phyloP scores from a whole-genome alignment of 2,329 filamentous ascomycete genomes.

The Apiospora pterosperma region DNA sequence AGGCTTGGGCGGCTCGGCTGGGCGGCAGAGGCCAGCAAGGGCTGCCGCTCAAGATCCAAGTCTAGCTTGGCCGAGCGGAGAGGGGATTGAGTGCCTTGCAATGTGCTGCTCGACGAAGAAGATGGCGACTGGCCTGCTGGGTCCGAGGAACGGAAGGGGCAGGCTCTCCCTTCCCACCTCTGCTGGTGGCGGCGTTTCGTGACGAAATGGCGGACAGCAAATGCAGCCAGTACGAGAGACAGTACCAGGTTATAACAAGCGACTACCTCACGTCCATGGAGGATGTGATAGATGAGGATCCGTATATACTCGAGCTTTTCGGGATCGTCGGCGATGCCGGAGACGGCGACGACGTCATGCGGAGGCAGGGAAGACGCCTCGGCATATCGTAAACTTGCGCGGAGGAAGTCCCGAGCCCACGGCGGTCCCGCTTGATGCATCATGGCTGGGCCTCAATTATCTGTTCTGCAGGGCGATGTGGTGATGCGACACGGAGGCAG shows the following conservation, averaged over 20 bases:
- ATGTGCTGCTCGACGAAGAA: constrained; percentile 32
- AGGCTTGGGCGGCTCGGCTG: neutral
- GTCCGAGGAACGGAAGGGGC: neutral
- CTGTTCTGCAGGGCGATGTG: neutral
- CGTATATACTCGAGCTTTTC: constrained; percentile 32
- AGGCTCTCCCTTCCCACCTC: constrained; percentile 3
- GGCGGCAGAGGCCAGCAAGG: constrained; percentile 22
- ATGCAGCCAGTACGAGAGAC: constrained; percentile 21
- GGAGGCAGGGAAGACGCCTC: constrained; percentile 7
- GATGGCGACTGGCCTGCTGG: constrained; percentile 13
- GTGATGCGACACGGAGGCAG: neutral
- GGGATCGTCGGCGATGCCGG: constrained; percentile 20
- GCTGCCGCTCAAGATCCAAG: constrained; percentile 32
- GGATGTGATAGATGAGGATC: constrained; percentile 27
- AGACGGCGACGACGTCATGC: constrained; percentile 4
- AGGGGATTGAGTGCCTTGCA: constrained; percentile 23
- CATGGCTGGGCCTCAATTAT: neutral
- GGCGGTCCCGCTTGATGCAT: neutral
- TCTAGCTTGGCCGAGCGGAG: constrained; percentile 18
- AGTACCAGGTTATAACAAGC: constrained; percentile 32
- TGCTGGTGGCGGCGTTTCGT: neutral
- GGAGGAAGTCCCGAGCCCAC: constrained; percentile 18
- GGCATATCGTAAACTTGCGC: constrained; percentile 17
- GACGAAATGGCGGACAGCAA: constrained; percentile 25
- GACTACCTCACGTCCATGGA: constrained; percentile 29